Evolutionary conservation across 345 rosid genomes (phyloP).

Genomic region (Excoecaria agallocha): DNA sequence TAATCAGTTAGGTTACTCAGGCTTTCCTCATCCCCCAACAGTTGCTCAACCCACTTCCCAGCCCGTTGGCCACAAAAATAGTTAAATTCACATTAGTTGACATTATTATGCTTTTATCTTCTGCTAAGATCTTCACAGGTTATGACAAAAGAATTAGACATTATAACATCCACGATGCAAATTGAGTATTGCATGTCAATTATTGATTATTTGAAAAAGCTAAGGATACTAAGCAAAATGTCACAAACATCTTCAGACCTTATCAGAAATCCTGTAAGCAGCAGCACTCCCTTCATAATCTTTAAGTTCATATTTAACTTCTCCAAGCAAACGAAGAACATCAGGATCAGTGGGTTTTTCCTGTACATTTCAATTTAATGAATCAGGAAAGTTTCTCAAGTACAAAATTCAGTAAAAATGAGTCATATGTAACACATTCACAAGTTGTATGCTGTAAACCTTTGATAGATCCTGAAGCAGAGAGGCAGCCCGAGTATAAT

Average conservation of each 20-base stretch:
- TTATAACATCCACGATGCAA: too few species aligned
- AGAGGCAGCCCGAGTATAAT: conserved; percentile 58
- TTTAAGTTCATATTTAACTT: conserved; percentile 78
- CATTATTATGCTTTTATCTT: too few species aligned
- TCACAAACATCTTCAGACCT: conserved; percentile 34
- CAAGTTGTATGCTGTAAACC: conserved; percentile 44
- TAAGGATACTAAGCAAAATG: too few species aligned
- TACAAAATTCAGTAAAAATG: conserved; percentile 5
- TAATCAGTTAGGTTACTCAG: too few species aligned
- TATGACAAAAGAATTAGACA: too few species aligned
- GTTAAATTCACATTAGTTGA: too few species aligned
- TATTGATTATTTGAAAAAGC: too few species aligned
- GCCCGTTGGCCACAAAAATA: too few species aligned
- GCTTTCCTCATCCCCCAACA: too few species aligned
- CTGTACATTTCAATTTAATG: conserved; percentile 40
- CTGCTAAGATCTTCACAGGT: too few species aligned
- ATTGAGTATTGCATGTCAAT: too few species aligned
- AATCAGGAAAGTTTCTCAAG: conserved; percentile 24
- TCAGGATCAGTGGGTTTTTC: conserved; percentile 77
- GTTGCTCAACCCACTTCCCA: too few species aligned
- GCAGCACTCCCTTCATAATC: conserved; percentile 88
- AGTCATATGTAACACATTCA: conserved; percentile 5
- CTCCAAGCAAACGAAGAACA: conserved; percentile 85
- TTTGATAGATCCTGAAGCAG: conserved; percentile 73
- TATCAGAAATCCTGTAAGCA: conserved; percentile 63